Evolutionary conservation across 345 rosid species (phyloP), one percentile per base, ranked within the genome.

Genomic region (Cochlearia excelsa): DNA sequence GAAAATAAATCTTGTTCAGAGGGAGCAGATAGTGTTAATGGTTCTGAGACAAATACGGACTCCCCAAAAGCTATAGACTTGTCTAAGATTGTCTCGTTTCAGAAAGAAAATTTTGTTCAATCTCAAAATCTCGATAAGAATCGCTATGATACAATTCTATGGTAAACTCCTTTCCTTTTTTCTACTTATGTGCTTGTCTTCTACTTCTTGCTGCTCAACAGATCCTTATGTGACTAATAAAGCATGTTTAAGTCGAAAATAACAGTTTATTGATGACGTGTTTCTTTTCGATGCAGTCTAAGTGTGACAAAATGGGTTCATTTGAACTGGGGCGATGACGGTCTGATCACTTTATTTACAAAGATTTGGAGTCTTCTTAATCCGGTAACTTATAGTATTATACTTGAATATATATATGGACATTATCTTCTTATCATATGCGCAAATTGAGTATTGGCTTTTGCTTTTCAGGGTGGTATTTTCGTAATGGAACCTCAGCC

Each of bases 241-340:
- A 33, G 35, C 3, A 5, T n/a, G 51, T 46, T 50, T 46, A 43
- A 26, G 26, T 2, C 16, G 31, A 30, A 30, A 37, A 3, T 47
- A 30, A 47, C n/a, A n/a, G 3, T 40, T 31, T 29, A 42, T 16
- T 58, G 46, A 34, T 28, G 35, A 35, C 26, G 40, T 35, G 45
- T 51, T 51, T 63, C 45, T 66, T 45, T 41, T 51, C 23, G 9
- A 38, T 77, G 77, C 80, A 91, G 98, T 77, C 76, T 91, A 79
- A 91, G 98, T 9, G 91, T 93, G 44, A 74, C 99, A n/a, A 93
- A 93, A 54, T 93, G 99, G 99, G 77, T 93, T 76, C 99, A 93
- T 59, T 73, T 93, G 74, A 93, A 93, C 61, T 89, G 97, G 97
- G 96, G 97, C 29, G 97, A 93, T 34, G 95, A 89, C 55, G 97